These are phyloP conservation scores for Metschnikowia santaceciliae DNA, from an alignment of 805 yeast genomes.

Conservation along the genomic window DNA sequence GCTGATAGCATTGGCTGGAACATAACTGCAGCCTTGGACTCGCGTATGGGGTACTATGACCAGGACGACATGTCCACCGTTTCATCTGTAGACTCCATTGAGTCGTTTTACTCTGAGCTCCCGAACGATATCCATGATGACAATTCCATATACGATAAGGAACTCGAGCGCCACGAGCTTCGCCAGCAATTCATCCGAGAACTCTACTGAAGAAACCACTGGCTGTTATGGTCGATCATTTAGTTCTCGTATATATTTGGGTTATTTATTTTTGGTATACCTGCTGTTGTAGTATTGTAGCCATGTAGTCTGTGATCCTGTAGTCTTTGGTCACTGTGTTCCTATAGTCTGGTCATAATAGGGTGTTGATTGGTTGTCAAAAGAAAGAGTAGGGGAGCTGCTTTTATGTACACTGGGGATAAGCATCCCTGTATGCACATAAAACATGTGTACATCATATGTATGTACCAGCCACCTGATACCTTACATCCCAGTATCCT, in stretches of 20 bases:
- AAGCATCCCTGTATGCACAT: no score
- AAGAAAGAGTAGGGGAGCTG: no score
- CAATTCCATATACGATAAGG: slow-evolving; percentile 20
- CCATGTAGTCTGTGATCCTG: no score
- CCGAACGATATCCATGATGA: slow-evolving; percentile 16
- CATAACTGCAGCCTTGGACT: slow-evolving; percentile 10
- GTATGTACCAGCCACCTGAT: no score
- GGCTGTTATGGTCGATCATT: not conserved
- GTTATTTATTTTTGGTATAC: no score
- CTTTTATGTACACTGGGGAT: no score
- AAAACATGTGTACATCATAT: no score
- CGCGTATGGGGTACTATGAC: slow-evolving; percentile 9
- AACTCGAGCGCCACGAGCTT: slow-evolving; percentile 35
- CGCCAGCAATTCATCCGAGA: slow-evolving; percentile 36
- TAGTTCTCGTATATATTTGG: not conserved
- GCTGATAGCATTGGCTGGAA: not conserved
- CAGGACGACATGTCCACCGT: slow-evolving; percentile 21
- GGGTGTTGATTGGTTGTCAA: no score
- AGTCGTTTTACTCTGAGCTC: slow-evolving; percentile 20
- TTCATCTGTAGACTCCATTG: slow-evolving; percentile 23
- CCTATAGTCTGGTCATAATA: no score
- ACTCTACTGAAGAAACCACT: slow-evolving; percentile 15
- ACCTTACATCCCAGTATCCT: no score
- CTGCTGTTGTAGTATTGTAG: no score
- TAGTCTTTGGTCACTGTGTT: no score